These are phyloP conservation scores for Trametes punicea DNA, from an alignment of 768 basidiomycete genomes.

Conservation along the genomic window DNA sequence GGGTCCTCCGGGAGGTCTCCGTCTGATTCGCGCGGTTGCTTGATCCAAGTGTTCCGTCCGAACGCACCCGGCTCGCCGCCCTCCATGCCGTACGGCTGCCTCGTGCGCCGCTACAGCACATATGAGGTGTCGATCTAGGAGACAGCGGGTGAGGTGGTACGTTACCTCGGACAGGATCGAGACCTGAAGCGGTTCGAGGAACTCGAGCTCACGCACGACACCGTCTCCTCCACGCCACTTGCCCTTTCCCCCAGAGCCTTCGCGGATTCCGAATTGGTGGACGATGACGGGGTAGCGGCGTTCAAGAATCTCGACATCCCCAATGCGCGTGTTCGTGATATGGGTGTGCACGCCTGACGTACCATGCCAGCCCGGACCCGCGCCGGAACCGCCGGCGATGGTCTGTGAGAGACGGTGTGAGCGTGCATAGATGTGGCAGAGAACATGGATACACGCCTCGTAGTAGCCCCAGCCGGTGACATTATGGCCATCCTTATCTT, in stretches of 20 bases:
- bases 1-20: slow-evolving; percentile 52
- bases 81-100: slow-evolving; percentile 83
- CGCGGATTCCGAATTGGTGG: slow-evolving; percentile 75
- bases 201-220: slow-evolving; percentile 78
- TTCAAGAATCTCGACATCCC: slow-evolving; percentile 92
- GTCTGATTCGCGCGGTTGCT: slow-evolving; percentile 60
- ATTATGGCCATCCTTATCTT: slow-evolving; percentile 71
- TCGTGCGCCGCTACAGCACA: slow-evolving; percentile 63
- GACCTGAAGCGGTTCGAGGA: slow-evolving; percentile 78
- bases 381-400: slow-evolving; percentile 91
- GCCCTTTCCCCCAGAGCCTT: slow-evolving; percentile 67
- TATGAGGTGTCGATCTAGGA: background rate
- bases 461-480: slow-evolving; percentile 82
- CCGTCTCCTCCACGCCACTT: slow-evolving; percentile 82
- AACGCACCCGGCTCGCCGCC: slow-evolving; percentile 70
- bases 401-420: slow-evolving; percentile 47
- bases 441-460: slow-evolving; percentile 41
- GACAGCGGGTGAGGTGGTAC: no score
- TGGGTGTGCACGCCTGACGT: slow-evolving; percentile 93
- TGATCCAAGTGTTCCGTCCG: slow-evolving; percentile 89
- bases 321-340: slow-evolving; percentile 90
- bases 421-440: background rate
- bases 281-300: slow-evolving; percentile 90
- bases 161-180: slow-evolving; percentile 82
- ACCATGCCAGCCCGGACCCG: slow-evolving; percentile 86